Percentiles rank a stretch among this genome's conserved stretches.
Conservation (phyloP, 164 flowering plant genomes). For the Magnolia sinica region DNA sequence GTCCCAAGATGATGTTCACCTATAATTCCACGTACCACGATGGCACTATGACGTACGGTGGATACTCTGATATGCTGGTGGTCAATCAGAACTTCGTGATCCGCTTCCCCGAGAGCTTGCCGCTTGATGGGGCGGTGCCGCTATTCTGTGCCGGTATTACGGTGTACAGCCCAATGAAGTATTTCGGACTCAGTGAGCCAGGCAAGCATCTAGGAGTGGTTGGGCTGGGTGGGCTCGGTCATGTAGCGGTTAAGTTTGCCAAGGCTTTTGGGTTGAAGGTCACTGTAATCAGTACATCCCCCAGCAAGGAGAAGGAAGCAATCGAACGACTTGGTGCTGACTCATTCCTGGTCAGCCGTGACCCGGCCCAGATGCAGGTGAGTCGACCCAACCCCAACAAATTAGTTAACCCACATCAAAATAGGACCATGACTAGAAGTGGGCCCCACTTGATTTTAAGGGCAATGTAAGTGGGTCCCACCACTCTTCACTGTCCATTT, state of each 20-base stretch:
- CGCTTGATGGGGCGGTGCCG: constrained; percentile 41
- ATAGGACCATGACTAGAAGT: too few species aligned
- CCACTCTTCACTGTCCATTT: too few species aligned
- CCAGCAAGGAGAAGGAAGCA: constrained; percentile 57
- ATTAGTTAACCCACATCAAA: too few species aligned
- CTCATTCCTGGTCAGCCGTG: constrained; percentile 48
- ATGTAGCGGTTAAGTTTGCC: constrained; percentile 53
- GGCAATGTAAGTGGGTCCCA: too few species aligned
- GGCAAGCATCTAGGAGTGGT: constrained; percentile 46
- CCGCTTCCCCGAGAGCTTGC: constrained; percentile 41
- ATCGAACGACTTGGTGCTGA: constrained; percentile 53
- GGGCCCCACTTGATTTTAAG: too few species aligned
- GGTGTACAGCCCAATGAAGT: constrained; percentile 43
- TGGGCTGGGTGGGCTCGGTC: constrained; percentile 61
- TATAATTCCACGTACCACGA: constrained; percentile 19
- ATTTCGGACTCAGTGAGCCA: constrained; percentile 36
- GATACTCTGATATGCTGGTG: constrained; percentile 34
- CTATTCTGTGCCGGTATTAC: constrained; percentile 51
- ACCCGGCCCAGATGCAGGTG: constrained; percentile 44
- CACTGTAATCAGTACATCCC: constrained; percentile 68
- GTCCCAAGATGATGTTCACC: constrained; percentile 29
- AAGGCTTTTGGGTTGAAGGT: constrained; percentile 60
- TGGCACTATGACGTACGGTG: constrained; percentile 37
- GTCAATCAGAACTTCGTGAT: constrained; percentile 34
- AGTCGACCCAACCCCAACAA: too few species aligned